Conservation (phyloP, 257 asterid species). For the Verbascum thapsus region DNA sequence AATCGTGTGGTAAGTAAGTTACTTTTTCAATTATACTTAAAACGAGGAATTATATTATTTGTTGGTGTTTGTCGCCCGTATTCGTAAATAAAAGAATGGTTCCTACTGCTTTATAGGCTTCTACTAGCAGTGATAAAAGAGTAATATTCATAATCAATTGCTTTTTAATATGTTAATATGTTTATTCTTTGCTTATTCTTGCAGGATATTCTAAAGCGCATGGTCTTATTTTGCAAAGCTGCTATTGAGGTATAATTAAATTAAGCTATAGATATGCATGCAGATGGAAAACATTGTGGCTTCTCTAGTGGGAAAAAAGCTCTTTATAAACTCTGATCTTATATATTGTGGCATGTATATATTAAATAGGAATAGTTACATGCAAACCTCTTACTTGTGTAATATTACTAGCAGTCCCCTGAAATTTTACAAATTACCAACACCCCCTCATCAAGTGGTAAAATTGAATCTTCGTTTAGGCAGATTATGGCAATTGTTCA, state of each 20-base stretch:
- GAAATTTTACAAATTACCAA: too few relatives aligned
- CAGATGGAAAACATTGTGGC: not conserved
- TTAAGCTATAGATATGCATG: slow-evolving; percentile 11
- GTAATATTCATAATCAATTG: not conserved
- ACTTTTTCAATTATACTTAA: slow-evolving; percentile 9
- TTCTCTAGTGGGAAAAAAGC: not conserved
- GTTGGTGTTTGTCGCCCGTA: not conserved
- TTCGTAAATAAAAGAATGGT: not conserved
- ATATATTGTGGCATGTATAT: not conserved
- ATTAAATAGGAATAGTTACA: too few relatives aligned
- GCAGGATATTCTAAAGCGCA: slow-evolving; percentile 96
- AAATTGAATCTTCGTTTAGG: too few relatives aligned
- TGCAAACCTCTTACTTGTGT: too few relatives aligned
- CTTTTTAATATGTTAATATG: not conserved
- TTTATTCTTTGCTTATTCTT: slow-evolving; percentile 29
- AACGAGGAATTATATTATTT: slow-evolving; percentile 16
- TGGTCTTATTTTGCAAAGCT: slow-evolving; percentile 92
- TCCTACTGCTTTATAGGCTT: slow-evolving; percentile 2
- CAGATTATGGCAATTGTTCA: too few relatives aligned
- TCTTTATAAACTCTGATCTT: not conserved
- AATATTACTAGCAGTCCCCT: too few relatives aligned
- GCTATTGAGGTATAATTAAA: slow-evolving; percentile 77
- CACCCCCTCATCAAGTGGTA: too few relatives aligned
- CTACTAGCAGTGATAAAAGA: not conserved
- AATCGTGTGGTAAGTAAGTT: slow-evolving; percentile 61